These are phyloP conservation scores for Neonectria sp. DNA, from an alignment of 2,329 filamentous ascomycete species.

Conservation along the genomic window DNA sequence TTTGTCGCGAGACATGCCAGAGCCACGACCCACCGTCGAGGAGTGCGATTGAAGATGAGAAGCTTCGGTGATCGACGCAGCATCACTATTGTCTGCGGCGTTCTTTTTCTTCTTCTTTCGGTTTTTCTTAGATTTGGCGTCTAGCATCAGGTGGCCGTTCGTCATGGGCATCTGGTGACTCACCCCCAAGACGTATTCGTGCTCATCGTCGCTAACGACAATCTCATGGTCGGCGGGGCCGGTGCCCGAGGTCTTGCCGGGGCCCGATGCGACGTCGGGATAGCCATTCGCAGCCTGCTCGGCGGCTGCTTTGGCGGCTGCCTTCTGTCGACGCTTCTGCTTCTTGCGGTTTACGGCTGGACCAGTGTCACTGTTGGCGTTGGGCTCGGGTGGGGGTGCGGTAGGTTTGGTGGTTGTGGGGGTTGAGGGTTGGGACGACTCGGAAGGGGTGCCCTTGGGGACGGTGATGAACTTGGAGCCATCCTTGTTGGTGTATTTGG, in stretches of 20 bases:
- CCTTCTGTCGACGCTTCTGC: slow-evolving; percentile 92
- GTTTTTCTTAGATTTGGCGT: slow-evolving; percentile 69
- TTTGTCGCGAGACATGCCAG: slow-evolving; percentile 79
- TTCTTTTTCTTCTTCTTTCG: slow-evolving; percentile 80
- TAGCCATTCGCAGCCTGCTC: slow-evolving; percentile 59
- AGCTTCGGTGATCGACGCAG: slow-evolving; percentile 38
- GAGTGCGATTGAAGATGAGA: slow-evolving; percentile 40
- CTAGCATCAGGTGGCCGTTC: slow-evolving; percentile 49
- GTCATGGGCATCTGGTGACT: slow-evolving; percentile 48
- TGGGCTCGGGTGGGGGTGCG: slow-evolving; percentile 49
- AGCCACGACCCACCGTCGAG: slow-evolving; percentile 52
- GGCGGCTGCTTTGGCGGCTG: slow-evolving; percentile 76
- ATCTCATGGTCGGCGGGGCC: slow-evolving; percentile 63
- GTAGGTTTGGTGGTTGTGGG: slow-evolving; percentile 61
- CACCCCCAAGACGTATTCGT: slow-evolving; percentile 58
- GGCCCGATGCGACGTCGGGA: slow-evolving; percentile 52
- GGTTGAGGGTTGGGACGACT: slow-evolving; percentile 68
- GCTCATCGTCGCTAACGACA: slow-evolving; percentile 70
- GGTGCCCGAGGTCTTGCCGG: slow-evolving; percentile 42
- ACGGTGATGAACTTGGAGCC: slow-evolving; percentile 79
- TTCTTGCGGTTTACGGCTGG: slow-evolving; percentile 89
- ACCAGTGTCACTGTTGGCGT: slow-evolving; percentile 52
- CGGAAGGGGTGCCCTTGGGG: slow-evolving; percentile 68
- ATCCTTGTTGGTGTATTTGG: slow-evolving; percentile 78
- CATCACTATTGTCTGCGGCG: slow-evolving; percentile 39